Evolutionary conservation across 2,329 filamentous ascomycete genomes (phyloP), one percentile per base, ranked within the genome.

Genomic region (Bipolaris oryzae): DNA sequence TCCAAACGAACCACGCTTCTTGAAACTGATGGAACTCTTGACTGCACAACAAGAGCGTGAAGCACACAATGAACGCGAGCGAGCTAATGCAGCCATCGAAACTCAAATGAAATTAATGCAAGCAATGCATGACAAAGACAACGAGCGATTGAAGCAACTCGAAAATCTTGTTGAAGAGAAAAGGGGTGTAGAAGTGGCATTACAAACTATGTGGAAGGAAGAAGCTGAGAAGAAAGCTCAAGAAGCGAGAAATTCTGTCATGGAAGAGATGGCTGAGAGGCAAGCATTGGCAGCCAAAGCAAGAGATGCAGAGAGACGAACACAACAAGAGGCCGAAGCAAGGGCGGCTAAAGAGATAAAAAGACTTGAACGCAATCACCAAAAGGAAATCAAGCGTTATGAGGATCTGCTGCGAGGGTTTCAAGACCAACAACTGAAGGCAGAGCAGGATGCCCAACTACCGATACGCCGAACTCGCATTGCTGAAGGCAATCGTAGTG

Each of bases 391-490:
- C 20, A 11, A 52, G 2, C 47, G 25, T 7, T 46, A 46, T 35
- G 42, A 52, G 15, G 20, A 55, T 20, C 35, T 46, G 33, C n/a
- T 55, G n/a, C 34, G 13, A 2, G 48, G 2, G 3, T 1, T 55
- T 15, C 48, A 18, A 42, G 48, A 55, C 42, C 53, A 21, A 35
- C 34, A 7, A 5, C 1, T 39, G 25, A 51, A 18, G n/a, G 18
- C 35, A 15, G 38, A 56, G 23, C 50, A 43, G 18, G 34, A 42
- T 3, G 39, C 1, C 7, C 44, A 50, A 7, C 42, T 3, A 10
- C 38, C 55, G 4, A 31, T 63, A 33, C 56, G 62, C 7, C 58
- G 59, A 7, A 67, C 62, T 13, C 52, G 45, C 16, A 56, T 67
- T 3, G 37, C 48, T 2, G 61, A 64, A 16, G 59, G 63, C 1